Percentiles rank a stretch among this genome's conserved stretches.
Evolutionary conservation across 176 grass and related monocot species (phyloP).

Genomic region (Carex littledalei): DNA sequence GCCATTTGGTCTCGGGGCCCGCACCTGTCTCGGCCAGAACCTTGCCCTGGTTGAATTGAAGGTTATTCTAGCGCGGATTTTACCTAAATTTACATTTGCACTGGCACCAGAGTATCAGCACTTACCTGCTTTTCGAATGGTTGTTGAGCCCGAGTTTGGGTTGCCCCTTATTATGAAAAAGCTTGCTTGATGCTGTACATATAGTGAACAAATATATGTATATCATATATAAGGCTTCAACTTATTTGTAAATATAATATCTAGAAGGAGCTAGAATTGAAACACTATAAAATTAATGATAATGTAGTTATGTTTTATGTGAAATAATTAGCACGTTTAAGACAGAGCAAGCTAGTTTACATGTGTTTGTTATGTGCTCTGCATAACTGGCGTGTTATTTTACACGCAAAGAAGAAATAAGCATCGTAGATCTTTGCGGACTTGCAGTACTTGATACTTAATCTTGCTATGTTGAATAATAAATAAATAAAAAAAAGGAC

Average conservation of each 20-base stretch:
- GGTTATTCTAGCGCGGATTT: constrained; percentile 25
- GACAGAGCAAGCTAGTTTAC: not conserved
- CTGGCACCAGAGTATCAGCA: constrained; percentile 39
- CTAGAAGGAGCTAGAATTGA: not conserved
- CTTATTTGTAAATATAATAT: not conserved
- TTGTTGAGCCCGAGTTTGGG: constrained; percentile 35
- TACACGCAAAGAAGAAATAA: not conserved
- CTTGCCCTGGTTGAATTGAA: constrained; percentile 60
- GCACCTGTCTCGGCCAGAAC: constrained; percentile 45
- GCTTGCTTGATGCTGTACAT: constrained; percentile 7
- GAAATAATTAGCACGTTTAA: not conserved
- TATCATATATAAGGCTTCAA: not conserved
- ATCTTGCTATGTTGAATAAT: not conserved
- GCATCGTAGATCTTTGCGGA: not conserved
- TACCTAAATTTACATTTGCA: constrained; percentile 35
- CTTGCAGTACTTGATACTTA: not conserved
- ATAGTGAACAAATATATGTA: not conserved
- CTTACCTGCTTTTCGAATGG: constrained; percentile 32
- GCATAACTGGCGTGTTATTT: not conserved
- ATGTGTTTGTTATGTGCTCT: not conserved
- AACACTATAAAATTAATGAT: not conserved
- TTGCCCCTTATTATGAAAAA: constrained; percentile 30
- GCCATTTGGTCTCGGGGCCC: constrained; percentile 31
- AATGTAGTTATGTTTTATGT: not conserved
- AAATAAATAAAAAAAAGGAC: not conserved